Base-by-base conservation (phyloP, 2,329 filamentous ascomycete genomes). In the Ceratocystiopsis sp. region DNA sequence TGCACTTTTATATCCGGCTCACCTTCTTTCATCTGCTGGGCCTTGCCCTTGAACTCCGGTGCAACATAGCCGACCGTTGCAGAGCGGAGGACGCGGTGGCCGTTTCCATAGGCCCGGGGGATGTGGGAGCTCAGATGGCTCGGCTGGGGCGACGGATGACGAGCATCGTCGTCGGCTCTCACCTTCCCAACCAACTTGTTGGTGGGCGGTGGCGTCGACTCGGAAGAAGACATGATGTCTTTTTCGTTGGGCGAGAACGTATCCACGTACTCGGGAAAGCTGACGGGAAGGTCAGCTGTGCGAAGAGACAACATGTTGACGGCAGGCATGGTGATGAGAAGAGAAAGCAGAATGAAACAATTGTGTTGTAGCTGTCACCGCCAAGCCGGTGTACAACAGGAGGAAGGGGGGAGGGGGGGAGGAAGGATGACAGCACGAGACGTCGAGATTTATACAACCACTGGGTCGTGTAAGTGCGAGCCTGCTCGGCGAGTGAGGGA, bases 31-130 rank as follows among this genome's bases (percentile, higher is more conserved):
- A 94, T 93, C 69, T 98, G 91, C 59, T 85, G 78, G 50, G 78
- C 71, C 67, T 93, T 95, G 59, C 89, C 91, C 59, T 85, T 79
- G 57, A 98, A 98, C 49, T 86, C 85, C 39, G 89, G 86, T 19
- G 91, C 87, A 50, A 93, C 80, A 66, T 98, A 98, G 56, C 91
- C 91, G 35, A 93, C 81, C 29, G 87, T 91, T 52, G 85, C 81
- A 51, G 91, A 91, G 17, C 86, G 84, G 46, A 96, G 67, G 44
- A 89, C 71, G 44, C 81, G 75, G 58, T 84, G 77, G 45, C 75
- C 73, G 61, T 78, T 71, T 58, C 70, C 62, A 56, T 70, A 64
- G 52, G 60, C 48, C 54, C 59, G 65, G 54, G 57, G 63, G 62
- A 55, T 63, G 45, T 73, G 68, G 14, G 82, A 80, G 60, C 73